Evolutionary conservation across 225 moss, liverwort and hornwort genomes (phyloP).

Genomic region (Pleurozium schreberi): DNA sequence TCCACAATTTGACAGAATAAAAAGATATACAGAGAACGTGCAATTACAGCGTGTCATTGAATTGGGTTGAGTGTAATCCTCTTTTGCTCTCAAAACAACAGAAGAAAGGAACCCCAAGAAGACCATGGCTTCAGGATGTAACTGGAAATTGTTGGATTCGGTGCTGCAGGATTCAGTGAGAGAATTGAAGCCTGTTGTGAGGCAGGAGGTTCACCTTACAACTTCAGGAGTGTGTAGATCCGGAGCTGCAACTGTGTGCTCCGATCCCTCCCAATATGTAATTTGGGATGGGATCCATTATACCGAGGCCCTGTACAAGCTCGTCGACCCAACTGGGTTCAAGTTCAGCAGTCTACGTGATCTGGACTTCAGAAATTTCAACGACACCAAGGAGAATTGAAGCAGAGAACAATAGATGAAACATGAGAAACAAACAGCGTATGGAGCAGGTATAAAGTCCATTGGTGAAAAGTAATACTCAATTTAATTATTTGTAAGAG

Average conservation of each 20-base stretch:
- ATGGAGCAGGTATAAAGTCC: neutral
- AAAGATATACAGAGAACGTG: neutral
- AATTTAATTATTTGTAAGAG: neutral
- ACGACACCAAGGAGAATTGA: neutral
- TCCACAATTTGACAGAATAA: neutral
- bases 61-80: neutral
- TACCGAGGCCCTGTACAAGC: slow-evolving; percentile 5
- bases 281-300: slow-evolving; percentile 7
- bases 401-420: neutral
- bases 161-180: neutral
- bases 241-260: slow-evolving; percentile 1
- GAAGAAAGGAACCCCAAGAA: neutral
- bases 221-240: neutral
- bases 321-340: slow-evolving; percentile 2
- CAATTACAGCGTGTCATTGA: neutral
- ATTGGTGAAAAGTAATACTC: neutral
- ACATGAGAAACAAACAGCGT: neutral
- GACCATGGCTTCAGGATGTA: neutral
- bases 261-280: neutral
- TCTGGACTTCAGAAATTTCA: slow-evolving; percentile 2
- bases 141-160: neutral
- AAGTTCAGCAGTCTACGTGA: slow-evolving; percentile 6
- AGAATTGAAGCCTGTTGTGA: neutral
- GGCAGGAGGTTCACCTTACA: slow-evolving; percentile 1
- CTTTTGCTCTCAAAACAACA: neutral